Base-by-base conservation (phyloP, 73 alveolate genomes). In the Paramecium octaurelia region DNA sequence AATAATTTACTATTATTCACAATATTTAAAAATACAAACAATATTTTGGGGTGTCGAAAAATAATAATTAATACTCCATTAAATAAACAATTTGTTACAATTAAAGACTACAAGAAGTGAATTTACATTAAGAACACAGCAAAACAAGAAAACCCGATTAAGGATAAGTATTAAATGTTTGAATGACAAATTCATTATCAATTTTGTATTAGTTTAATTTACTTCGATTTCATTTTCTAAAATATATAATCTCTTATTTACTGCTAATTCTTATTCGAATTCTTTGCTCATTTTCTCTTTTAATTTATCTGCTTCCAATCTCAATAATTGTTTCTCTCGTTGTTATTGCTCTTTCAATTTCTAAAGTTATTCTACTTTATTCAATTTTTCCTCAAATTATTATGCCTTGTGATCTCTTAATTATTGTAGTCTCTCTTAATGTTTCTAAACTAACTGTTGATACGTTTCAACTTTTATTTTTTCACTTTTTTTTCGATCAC, bases 241-340 rank as follows among this genome's bases (percentile, higher is more conserved):
- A 64, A 64, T 23, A 14, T 64, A 64, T 18, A 54, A 18, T 4
- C 3, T 4, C 21, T 18, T 54, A 54, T 18, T 18, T 64, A 64
- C 84, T 31, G 84, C 84, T 34, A 64, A 27, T 34, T 64, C 84
- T 31, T 12, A 34, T 27, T 64, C 42, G 29, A 64, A 64, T 64
- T 64, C 84, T 27, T 34, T 64, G 24, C 46, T 64, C 84, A 64
- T 64, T 64, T 64, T 27, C 10, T 64, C 84, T 34, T 64, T 64
- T 64, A 64, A 64, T 64, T 34, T 27, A 31, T 64, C 84, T 64
- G 84, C 84, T 34, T 64, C 84, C 50, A 64, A 64, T 31, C 84
- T 27, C 84, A 64, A 31, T 64, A 64, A 64, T 6, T 64, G 48
- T 34, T 64, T 64, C 12, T 64, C 84, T 64, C 27, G 27, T 64